These are phyloP conservation scores for Ascoidea tarda DNA, from an alignment of 805 yeast genomes.

Conservation along the genomic window DNA sequence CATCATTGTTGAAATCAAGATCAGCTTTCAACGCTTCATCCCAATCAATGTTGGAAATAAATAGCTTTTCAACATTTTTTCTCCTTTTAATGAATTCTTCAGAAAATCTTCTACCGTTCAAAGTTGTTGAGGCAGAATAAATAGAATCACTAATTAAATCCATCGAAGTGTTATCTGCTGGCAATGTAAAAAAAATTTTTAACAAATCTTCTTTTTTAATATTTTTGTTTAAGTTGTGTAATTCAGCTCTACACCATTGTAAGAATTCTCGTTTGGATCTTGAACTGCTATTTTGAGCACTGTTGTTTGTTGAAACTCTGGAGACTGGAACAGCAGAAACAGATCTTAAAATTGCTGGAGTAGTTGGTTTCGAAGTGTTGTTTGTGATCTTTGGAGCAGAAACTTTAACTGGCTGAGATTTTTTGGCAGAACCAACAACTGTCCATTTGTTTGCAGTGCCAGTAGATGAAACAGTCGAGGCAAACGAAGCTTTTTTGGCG, in stretches of 20 bases:
- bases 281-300: neutral
- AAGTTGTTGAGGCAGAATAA: conserved; percentile 72
- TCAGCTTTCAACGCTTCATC: conserved; percentile 43
- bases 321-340: conserved; percentile 18
- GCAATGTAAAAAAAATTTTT: conserved; percentile 68
- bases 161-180: conserved; percentile 56
- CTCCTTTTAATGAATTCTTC: conserved; percentile 76
- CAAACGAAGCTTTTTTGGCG: conserved; percentile 2
- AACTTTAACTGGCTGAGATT: conserved; percentile 11
- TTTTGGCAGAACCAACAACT: conserved; percentile 16
- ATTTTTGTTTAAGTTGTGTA: conserved; percentile 55
- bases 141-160: conserved; percentile 89
- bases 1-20: conserved; percentile 29
- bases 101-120: conserved; percentile 94
- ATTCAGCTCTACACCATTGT: conserved; percentile 56
- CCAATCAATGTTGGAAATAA: conserved; percentile 50
- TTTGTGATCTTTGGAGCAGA: conserved; percentile 10
- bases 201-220: conserved; percentile 70
- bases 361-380: conserved; percentile 10
- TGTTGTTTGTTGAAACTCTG: conserved; percentile 1
- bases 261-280: conserved; percentile 39
- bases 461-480: conserved; percentile 13
- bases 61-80: conserved; percentile 46
- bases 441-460: conserved; percentile 24
- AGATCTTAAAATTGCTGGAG: conserved; percentile 23